phyloP scores from a whole-genome alignment of 768 basidiomycete species.

The Paxillus ammoniavirescens region DNA sequence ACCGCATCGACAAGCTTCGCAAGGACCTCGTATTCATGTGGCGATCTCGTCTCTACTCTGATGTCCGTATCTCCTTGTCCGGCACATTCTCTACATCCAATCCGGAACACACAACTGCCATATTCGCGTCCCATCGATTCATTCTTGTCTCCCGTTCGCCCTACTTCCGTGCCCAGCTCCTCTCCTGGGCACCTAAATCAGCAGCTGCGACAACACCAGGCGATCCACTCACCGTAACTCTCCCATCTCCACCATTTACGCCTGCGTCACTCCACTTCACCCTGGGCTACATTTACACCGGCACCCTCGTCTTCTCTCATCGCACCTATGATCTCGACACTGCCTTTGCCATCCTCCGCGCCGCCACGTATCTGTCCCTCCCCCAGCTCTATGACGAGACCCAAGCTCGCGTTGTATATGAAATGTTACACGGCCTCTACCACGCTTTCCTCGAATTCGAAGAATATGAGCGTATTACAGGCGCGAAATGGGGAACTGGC shows the following conservation, averaged over 20 bases:
- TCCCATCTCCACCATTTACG: constrained; percentile 93
- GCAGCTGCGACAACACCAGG: constrained; percentile 22
- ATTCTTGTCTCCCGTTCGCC: constrained; percentile 86
- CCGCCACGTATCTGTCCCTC: constrained; percentile 78
- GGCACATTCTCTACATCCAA: constrained; percentile 63
- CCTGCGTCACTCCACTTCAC: constrained; percentile 93
- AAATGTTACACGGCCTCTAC: constrained; percentile 89
- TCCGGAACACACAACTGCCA: constrained; percentile 70
- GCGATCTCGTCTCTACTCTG: constrained; percentile 91
- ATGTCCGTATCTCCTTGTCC: constrained; percentile 78
- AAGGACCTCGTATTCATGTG: constrained; percentile 97
- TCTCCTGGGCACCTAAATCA: constrained; percentile 55
- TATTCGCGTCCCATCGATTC: constrained; percentile 92
- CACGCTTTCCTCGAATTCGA: constrained; percentile 78
- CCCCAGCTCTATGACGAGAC: constrained; percentile 73
- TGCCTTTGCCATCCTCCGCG: constrained; percentile 84
- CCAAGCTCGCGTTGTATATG: constrained; percentile 78
- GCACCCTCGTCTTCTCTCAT: constrained; percentile 90
- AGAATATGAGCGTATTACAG: constrained; percentile 74
- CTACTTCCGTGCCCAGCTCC: constrained; percentile 83
- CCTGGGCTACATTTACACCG: constrained; percentile 92
- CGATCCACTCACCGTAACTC: constrained; percentile 59
- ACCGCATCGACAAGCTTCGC: constrained; percentile 77
- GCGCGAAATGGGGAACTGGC: constrained; percentile 76
- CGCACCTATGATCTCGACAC: constrained; percentile 91